Base-by-base conservation (phyloP, 208 protist species). In the Trypanosoma caninum region DNA sequence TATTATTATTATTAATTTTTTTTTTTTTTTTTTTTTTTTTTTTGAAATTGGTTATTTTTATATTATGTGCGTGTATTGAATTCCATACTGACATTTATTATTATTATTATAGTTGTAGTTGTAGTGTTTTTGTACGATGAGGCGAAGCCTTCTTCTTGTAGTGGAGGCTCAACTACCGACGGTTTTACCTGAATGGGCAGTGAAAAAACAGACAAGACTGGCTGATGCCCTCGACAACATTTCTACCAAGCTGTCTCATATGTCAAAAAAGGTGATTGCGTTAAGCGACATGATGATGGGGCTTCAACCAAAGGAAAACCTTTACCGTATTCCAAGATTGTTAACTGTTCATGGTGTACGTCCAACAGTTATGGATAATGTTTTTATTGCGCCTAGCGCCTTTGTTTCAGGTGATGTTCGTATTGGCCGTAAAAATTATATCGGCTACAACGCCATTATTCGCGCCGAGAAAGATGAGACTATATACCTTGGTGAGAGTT, bases 391-490 rank as follows among this genome's bases (percentile, higher is more conserved):
- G 3, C 89, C 89, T 23, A 91, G 84, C 57, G 89, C 89, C 0
- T 57, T 95, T 38, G 58, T 95, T 0, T 82, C 81, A 1, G 89
- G 89, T 31, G 85, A 95, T 59, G 89, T 95, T 18, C 82, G 84
- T 45, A 69, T 95, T 35, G 89, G 85, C 2, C 67, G 89, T 18
- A 95, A 95, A 63, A 93, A 93, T 51, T 93, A 93, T 69, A 93
- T 95, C 59, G 89, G 89, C 3, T 95, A 95, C 65, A 93, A 95
- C 63, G 81, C 84, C 22, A 87, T 91, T 63, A 65, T 95, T 46
- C 84, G 89, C 14, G 89, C 85, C 13, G 83, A 95, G 52, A 57
- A 89, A 41, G 78, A 68, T 27, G 82, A 95, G 46, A 84, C 74
- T 31, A 87, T 95, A 61, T 77, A 81, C 58, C 72, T 95, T 31